Base-by-base conservation (phyloP, 768 basidiomycete species). In the Trametes gibbosa region DNA sequence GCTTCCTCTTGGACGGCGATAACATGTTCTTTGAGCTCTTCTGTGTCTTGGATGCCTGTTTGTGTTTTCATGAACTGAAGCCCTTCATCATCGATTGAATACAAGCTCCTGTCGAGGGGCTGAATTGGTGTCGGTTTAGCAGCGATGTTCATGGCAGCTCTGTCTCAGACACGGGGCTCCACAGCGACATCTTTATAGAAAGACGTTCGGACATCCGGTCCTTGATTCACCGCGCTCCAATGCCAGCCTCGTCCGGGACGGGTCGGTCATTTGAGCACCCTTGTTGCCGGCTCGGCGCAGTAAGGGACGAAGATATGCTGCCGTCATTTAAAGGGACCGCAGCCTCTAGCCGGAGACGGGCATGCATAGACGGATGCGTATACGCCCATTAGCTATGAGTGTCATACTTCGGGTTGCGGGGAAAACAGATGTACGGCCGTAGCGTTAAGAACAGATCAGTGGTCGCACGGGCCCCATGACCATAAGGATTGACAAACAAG, bases 1-100 rank as follows among this genome's bases (percentile, higher is more conserved):
- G 68, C 68, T 53, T 68, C 60, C 16, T 50, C 58, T 40, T 66
- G 69, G 3, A 65, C 68, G 9, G 58, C 50, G 39, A 70, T 27
- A 32, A 70, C 59, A 49, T 70, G 68, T 21, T 45, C 34, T 56
- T 66, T 69, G 10, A 70, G 61, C 42, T 66, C 62, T 14, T 65
- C 60, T 12, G 65, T 62, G 35, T 67, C 63, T 23, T 56, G 45
- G n/a, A 69, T 70, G 0, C 69, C 66, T 6, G 66, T 67, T 55
- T 62, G 47, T 16, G 25, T 17, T 53, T 68, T 66, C 51, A 69
- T 58, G 52, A 70, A 69, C 13, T 52, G 58, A 17, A 55, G 32
- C 37, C 65, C 65, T 13, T 65, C 63, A 6, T 58, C 53, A 8
- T 64, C 48, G 5, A 50, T 56, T 9, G 32, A 17, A 39, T 59